Percentiles rank a stretch among this genome's conserved stretches.
Conservation (phyloP, 176 grass and related monocot genomes). For the Oryza australiensis region DNA sequence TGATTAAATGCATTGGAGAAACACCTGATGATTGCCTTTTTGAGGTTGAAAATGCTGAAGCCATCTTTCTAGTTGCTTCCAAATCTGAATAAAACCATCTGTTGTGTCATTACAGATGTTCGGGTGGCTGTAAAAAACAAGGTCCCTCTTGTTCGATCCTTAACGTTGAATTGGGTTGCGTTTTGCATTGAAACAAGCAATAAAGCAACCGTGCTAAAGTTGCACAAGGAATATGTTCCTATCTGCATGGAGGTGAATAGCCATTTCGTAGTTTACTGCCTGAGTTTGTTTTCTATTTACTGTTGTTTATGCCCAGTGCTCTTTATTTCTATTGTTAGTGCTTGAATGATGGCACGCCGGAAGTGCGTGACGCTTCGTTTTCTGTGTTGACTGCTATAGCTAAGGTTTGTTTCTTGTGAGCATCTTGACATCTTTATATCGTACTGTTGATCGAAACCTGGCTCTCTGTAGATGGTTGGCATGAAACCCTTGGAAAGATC, state of each 20-base stretch:
- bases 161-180: constrained; percentile 82
- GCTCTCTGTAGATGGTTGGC: constrained; percentile 80
- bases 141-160: constrained; percentile 90
- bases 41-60: background rate
- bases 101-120: constrained; percentile 68
- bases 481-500: constrained; percentile 97
- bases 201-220: constrained; percentile 81
- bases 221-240: constrained; percentile 99
- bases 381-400: constrained; percentile 80
- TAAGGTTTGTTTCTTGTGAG: constrained; percentile 59
- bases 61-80: background rate
- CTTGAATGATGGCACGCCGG: constrained; percentile 97
- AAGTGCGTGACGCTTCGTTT: constrained; percentile 94
- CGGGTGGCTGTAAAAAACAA: constrained; percentile 94
- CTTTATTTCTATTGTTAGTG: constrained; percentile 49
- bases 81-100: background rate
- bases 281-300: background rate
- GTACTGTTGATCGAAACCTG: constrained; percentile 8
- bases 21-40: background rate
- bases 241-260: constrained; percentile 92
- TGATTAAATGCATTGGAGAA: background rate
- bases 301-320: background rate
- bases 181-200: constrained; percentile 97
- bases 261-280: background rate
- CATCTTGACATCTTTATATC: background rate